Base-by-base conservation (phyloP, 805 yeast species). In the Schizosaccharomyces pombe region DNA sequence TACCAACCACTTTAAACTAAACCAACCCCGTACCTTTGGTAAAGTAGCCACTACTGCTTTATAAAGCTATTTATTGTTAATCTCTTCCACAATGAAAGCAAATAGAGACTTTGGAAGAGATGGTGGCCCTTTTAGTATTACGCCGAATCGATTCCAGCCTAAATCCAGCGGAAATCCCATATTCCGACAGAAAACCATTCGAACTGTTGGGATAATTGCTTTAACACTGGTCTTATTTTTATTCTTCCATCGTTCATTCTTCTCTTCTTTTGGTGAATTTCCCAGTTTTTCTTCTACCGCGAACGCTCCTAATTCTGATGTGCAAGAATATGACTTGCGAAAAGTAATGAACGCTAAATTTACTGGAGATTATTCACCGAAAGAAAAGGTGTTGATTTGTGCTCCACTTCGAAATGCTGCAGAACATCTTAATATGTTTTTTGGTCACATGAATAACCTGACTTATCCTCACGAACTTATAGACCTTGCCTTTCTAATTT, bases 371-470 rank as follows among this genome's bases (percentile, higher is more conserved):
- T 37, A 37, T 14, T 37, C 43, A 16, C n/a, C n/a, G 22, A 37
- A 24, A 19, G 43, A 24, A 3, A 72, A 94, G 52, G 80, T 86
- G 22, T 69, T 86, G 56, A 83, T 85, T 60, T 78, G 89, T 60
- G 94, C 87, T 9, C 96, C 96, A 5, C 71, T 86, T 60, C 77
- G 96, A 69, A 95, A 87, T 65, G 96, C 96, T 1, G 82, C 87
- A 2, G 76, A 80, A 19, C 95, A 85, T 70, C 71, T 86, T 64
- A 89, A 91, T 47, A 79, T 85, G 84, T 85, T 87, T 62, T 87
- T 86, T 63, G 75, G 77, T 32, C 93, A 86, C 66, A 73, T 87
- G 80, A 70, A 68, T 55, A 79, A 80, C 64, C 71, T 86, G 65
- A 77, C 94, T 14, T 58, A 58, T 31, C 59, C 60, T 9, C 96